These are phyloP conservation scores for Lentinula guzmanii DNA, from an alignment of 768 basidiomycete species.

Conservation along the genomic window DNA sequence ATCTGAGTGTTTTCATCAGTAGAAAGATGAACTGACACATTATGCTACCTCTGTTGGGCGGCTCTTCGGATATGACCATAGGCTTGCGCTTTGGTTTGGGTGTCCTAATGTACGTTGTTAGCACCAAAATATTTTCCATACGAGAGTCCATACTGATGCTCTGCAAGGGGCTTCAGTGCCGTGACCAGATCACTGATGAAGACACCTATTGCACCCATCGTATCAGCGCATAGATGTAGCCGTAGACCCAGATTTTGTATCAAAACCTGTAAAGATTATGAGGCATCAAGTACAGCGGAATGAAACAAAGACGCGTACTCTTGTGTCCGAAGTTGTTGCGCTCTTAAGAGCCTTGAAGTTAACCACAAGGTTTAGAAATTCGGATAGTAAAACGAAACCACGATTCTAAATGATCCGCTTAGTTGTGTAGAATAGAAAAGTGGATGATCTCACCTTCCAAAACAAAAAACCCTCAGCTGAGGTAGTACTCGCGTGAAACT, in stretches of 20 bases:
- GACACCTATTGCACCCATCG: slow-evolving; percentile 49
- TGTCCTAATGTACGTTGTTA: slow-evolving; percentile 12
- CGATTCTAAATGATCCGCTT: slow-evolving; percentile 27
- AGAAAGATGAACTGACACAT: slow-evolving; percentile 25
- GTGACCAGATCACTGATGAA: slow-evolving; percentile 48
- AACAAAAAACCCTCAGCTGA: slow-evolving; percentile 31
- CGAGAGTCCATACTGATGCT: slow-evolving; percentile 18
- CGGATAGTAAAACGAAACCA: slow-evolving; percentile 68
- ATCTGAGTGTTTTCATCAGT: background rate
- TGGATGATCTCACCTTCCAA: slow-evolving; percentile 62
- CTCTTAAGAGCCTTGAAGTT: slow-evolving; percentile 27
- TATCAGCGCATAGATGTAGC: slow-evolving; percentile 76
- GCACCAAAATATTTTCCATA: background rate
- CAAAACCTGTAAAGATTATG: slow-evolving; percentile 35
- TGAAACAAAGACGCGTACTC: background rate
- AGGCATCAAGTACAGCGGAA: background rate
- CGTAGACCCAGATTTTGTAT: slow-evolving; percentile 47
- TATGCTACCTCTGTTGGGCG: slow-evolving; percentile 2
- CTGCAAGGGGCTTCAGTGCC: slow-evolving; percentile 30
- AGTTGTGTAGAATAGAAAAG: background rate
- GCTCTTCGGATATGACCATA: slow-evolving; percentile 23
- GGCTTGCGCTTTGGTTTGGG: slow-evolving; percentile 22
- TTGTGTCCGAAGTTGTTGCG: slow-evolving; percentile 22
- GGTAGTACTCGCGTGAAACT: slow-evolving; percentile 15
- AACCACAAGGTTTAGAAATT: slow-evolving; percentile 47